phyloP scores from a whole-genome alignment of 2,329 filamentous ascomycete species.

The Sclerotinia borealis region DNA sequence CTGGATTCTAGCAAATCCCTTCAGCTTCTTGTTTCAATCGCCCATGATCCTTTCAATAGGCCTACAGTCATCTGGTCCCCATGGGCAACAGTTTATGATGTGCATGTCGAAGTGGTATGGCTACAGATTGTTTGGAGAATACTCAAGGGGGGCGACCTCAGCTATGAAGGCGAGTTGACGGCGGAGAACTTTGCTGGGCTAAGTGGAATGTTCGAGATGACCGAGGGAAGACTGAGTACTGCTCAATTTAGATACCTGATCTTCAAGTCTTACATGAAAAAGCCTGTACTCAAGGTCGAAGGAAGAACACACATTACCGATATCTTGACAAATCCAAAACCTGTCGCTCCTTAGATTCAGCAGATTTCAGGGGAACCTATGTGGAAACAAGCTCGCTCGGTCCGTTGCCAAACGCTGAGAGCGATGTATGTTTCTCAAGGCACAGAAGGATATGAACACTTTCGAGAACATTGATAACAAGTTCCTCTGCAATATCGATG shows the following conservation, averaged over 20 bases:
- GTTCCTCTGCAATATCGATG: neutral
- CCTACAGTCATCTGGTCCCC: neutral
- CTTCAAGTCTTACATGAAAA: slow-evolving; percentile 13
- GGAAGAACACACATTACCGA: neutral
- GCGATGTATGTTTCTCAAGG: neutral
- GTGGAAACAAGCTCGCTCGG: neutral
- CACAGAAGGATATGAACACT: too few relatives aligned
- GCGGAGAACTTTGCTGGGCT: slow-evolving; percentile 19
- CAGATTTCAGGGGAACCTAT: neutral
- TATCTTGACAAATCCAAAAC: neutral
- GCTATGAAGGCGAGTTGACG: slow-evolving; percentile 8
- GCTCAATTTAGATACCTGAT: slow-evolving; percentile 24
- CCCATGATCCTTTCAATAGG: neutral
- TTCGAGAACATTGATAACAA: neutral
- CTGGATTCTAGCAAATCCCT: slow-evolving; percentile 8
- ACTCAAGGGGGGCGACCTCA: neutral
- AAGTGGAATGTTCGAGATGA: slow-evolving; percentile 22
- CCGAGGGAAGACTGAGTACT: slow-evolving; percentile 18
- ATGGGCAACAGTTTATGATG: slow-evolving; percentile 16
- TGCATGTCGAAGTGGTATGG: slow-evolving; percentile 13
- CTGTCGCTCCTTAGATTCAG: neutral
- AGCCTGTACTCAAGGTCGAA: neutral
- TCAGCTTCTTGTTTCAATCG: neutral
- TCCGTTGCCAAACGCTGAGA: too few relatives aligned
- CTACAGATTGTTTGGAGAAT: slow-evolving; percentile 20